Percentiles rank a stretch among this genome's conserved stretches.
Evolutionary conservation across 345 rosid genomes (phyloP).

Genomic region (Salix brachista): DNA sequence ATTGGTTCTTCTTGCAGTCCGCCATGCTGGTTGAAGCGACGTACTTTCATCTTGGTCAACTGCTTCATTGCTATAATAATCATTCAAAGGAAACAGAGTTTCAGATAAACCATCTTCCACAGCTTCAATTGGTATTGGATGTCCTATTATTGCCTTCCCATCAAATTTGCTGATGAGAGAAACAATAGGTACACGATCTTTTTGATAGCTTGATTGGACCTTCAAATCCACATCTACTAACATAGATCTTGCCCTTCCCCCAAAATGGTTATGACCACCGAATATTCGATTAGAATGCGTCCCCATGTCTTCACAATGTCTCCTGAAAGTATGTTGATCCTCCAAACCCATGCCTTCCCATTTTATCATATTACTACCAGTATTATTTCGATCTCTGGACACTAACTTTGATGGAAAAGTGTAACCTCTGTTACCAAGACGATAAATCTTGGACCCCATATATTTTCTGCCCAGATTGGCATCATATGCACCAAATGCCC

Average conservation of each 20-base stretch:
- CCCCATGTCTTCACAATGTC: conserved; percentile 36
- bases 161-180: conserved; percentile 74
- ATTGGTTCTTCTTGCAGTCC: conserved; percentile 84
- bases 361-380: conserved; percentile 34
- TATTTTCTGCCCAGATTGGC: conserved; percentile 44
- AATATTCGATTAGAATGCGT: conserved; percentile 41
- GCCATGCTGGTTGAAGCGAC: conserved; percentile 71
- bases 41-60: conserved; percentile 44
- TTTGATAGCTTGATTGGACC: conserved; percentile 78
- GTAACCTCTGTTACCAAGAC: conserved; percentile 33
- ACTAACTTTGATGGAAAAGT: conserved; percentile 35
- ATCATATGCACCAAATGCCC: conserved; percentile 39
- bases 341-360: conserved; percentile 60
- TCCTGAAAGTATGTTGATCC: conserved; percentile 34
- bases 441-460: conserved; percentile 35
- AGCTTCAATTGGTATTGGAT: conserved; percentile 72
- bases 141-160: conserved; percentile 91
- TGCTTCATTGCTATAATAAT: conserved; percentile 43
- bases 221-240: conserved; percentile 81
- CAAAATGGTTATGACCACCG: conserved; percentile 35
- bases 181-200: conserved; percentile 74
- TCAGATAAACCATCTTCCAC: conserved; percentile 70
- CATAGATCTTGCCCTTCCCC: conserved; percentile 42
- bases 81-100: conserved; percentile 36
- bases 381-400: conserved; percentile 38